These are phyloP conservation scores for Chrysoporthe puriensis DNA, from an alignment of 2,329 filamentous ascomycete genomes.

Conservation along the genomic window DNA sequence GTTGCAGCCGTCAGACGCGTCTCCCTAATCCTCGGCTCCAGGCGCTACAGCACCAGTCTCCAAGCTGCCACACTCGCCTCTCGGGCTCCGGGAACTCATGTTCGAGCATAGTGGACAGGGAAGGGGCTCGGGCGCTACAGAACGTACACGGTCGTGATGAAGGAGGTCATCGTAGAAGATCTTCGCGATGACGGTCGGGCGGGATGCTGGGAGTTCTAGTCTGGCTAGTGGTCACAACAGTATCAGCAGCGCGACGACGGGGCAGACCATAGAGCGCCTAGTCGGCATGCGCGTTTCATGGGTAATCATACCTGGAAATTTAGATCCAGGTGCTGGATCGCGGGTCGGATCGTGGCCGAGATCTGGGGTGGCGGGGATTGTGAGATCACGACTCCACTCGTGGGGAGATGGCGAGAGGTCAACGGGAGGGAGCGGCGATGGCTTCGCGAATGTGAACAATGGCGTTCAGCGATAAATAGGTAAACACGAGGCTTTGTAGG, in stretches of 20 bases:
- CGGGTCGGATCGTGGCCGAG: conserved; percentile 2
- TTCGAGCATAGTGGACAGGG: conserved; percentile 39
- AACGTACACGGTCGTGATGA: conserved; percentile 82
- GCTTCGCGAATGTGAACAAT: not conserved
- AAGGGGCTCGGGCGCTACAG: conserved; percentile 44
- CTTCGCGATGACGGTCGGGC: not conserved
- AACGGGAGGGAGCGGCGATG: not conserved
- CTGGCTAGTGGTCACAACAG: conserved; percentile 10
- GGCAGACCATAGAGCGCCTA: not conserved
- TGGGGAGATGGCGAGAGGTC: not conserved
- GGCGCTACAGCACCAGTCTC: not conserved
- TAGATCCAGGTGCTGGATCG: conserved; percentile 6
- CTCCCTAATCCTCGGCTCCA: not conserved
- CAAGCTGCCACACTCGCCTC: not conserved
- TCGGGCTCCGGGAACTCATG: not conserved
- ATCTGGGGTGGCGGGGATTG: not conserved
- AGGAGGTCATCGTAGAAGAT: conserved; percentile 66
- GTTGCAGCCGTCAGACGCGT: not conserved
- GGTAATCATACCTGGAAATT: conserved; percentile 18
- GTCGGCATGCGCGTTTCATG: conserved; percentile 2
- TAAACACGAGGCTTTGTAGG: conserved; percentile 1
- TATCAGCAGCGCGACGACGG: conserved; percentile 14
- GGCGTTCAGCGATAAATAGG: not conserved
- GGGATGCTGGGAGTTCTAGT: conserved; percentile 1
- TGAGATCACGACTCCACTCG: not conserved